Conservation (phyloP, 176 grass and related monocot genomes). For the Typha latifolia region DNA sequence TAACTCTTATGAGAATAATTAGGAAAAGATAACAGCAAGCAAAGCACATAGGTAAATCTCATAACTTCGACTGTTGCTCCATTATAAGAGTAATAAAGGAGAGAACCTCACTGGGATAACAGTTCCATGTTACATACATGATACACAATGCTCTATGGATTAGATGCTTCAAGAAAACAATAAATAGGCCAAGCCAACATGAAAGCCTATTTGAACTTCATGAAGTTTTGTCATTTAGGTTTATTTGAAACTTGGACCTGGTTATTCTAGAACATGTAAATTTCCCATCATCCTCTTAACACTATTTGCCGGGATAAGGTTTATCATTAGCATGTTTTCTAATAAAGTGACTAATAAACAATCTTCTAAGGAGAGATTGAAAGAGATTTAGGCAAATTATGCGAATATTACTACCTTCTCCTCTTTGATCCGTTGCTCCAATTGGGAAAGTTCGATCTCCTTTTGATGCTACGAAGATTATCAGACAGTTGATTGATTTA, state of each 20-base stretch:
- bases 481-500: neutral
- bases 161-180: neutral
- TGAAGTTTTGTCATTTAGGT: neutral
- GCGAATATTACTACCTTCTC: slow-evolving; percentile 9
- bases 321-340: too few relatives aligned
- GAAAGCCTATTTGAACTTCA: neutral
- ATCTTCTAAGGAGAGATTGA: neutral
- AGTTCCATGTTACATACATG: neutral
- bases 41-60: too few relatives aligned
- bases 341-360: neutral
- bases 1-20: too few relatives aligned
- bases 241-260: neutral
- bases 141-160: neutral
- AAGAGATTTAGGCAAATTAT: neutral
- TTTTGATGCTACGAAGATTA: slow-evolving; percentile 12
- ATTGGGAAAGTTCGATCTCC: slow-evolving; percentile 7
- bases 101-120: neutral
- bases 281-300: neutral
- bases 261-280: neutral
- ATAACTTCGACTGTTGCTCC: too few relatives aligned
- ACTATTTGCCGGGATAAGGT: too few relatives aligned
- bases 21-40: too few relatives aligned
- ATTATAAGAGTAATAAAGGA: too few relatives aligned
- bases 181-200: neutral
- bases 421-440: slow-evolving; percentile 14